Conservation (phyloP, 805 yeast species). For the Teunomyces kruisii region DNA sequence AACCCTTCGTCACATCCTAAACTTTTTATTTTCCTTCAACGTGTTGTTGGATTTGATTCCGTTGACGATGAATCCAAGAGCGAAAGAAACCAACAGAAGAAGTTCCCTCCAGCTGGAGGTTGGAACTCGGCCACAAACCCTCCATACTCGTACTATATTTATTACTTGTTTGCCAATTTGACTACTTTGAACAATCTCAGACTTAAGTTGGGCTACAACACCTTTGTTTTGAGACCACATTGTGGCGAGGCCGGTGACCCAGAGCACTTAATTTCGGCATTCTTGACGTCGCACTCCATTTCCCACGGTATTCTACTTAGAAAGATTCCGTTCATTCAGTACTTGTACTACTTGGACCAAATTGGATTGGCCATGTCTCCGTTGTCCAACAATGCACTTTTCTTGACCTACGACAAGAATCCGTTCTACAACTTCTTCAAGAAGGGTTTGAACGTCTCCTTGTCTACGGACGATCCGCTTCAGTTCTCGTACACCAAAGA, state of each 20-base stretch:
- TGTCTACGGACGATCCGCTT: constrained; percentile 96
- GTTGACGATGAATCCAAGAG: constrained; percentile 97
- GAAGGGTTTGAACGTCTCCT: constrained; percentile 89
- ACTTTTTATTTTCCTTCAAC: constrained; percentile 78
- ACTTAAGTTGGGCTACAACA: constrained; percentile 69
- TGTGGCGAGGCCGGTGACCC: constrained; percentile 99
- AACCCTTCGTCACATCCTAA: constrained; percentile 91
- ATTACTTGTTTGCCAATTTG: constrained; percentile 84
- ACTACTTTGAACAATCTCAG: constrained; percentile 87
- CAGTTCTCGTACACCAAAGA: constrained; percentile 97
- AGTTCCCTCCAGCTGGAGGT: constrained; percentile 79
- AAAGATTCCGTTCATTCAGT: constrained; percentile 93
- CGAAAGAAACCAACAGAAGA: constrained; percentile 74
- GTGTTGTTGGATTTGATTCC: constrained; percentile 97
- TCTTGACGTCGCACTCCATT: constrained; percentile 84
- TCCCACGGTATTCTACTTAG: constrained; percentile 93
- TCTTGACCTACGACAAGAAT: constrained; percentile 93
- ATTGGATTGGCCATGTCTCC: constrained; percentile 99
- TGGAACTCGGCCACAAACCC: constrained; percentile 86
- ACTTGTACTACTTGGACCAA: constrained; percentile 89
- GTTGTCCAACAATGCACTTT: constrained; percentile 91
- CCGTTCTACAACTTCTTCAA: constrained; percentile 91
- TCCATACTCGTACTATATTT: constrained; percentile 94
- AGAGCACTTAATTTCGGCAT: constrained; percentile 90
- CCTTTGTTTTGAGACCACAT: constrained; percentile 95